Conservation (phyloP, 1,284 basidiomycete species). For the Porogramme epimiltina region DNA sequence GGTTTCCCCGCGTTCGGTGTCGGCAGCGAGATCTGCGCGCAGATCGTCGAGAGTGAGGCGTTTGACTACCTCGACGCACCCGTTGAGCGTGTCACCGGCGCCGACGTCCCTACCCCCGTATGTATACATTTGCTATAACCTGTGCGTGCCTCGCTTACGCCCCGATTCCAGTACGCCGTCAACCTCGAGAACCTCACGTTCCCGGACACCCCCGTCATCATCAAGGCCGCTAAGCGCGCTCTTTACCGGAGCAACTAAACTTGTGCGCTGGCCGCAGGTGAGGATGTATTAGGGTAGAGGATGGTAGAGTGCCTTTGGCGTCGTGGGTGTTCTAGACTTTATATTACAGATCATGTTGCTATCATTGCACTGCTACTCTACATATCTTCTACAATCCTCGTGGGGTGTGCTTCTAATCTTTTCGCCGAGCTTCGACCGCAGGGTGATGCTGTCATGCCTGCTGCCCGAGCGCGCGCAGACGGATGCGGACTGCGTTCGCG, state of each 20-base stretch:
- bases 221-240: slow-evolving; percentile 90
- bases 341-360: slow-evolving; percentile 29
- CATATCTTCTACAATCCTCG: slow-evolving; percentile 21
- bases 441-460: slow-evolving; percentile 1
- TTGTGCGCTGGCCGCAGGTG: slow-evolving; percentile 7
- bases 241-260: slow-evolving; percentile 83
- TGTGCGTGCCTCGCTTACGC: neutral
- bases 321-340: slow-evolving; percentile 25
- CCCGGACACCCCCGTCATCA: slow-evolving; percentile 87
- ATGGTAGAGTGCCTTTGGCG: slow-evolving; percentile 21
- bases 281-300: slow-evolving; percentile 4
- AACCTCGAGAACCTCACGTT: slow-evolving; percentile 89
- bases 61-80: slow-evolving; percentile 98
- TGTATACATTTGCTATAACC: slow-evolving; percentile 35
- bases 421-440: neutral
- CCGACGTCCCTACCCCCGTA: slow-evolving; percentile 95
- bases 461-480: slow-evolving; percentile 42
- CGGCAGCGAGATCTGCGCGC: slow-evolving; percentile 96
- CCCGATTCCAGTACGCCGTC: slow-evolving; percentile 72
- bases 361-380: slow-evolving; percentile 28
- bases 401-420: neutral
- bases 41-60: slow-evolving; percentile 93
- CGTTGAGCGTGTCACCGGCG: slow-evolving; percentile 96
- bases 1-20: slow-evolving; percentile 99
- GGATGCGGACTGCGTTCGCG: slow-evolving; percentile 84